A percentile compares a stretch with the other conserved stretches of the same genome.
Evolutionary conservation across 2,329 filamentous ascomycete species (phyloP).

Genomic region (Pseudogymnoascus sp.): DNA sequence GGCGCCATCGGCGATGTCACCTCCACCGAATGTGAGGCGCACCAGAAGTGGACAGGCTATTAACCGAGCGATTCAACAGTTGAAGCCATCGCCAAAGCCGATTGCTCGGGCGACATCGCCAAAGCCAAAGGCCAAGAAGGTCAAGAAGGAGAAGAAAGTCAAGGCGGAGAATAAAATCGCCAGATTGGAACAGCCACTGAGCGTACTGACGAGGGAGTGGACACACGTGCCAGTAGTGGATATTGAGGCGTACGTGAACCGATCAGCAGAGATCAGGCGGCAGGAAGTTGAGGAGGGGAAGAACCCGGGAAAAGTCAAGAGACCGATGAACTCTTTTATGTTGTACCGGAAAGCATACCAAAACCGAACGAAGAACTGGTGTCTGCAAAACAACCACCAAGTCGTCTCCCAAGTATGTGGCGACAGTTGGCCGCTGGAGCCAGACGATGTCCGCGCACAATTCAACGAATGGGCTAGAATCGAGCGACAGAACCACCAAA

Average conservation of each 20-base stretch:
- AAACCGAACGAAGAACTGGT: slow-evolving; percentile 75
- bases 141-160: slow-evolving; percentile 34
- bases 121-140: slow-evolving; percentile 33
- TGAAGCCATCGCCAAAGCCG: slow-evolving; percentile 26
- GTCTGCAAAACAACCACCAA: slow-evolving; percentile 86
- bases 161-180: slow-evolving; percentile 43
- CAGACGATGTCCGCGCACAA: slow-evolving; percentile 61
- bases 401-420: slow-evolving; percentile 84
- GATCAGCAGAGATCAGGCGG: slow-evolving; percentile 59
- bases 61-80: slow-evolving; percentile 23
- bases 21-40: slow-evolving; percentile 21
- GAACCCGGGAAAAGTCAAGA: slow-evolving; percentile 68
- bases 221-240: slow-evolving; percentile 61
- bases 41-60: slow-evolving; percentile 28
- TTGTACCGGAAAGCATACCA: slow-evolving; percentile 91
- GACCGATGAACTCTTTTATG: slow-evolving; percentile 98
- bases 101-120: slow-evolving; percentile 15
- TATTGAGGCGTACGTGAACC: slow-evolving; percentile 73
- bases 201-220: slow-evolving; percentile 60
- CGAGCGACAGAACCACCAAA: slow-evolving; percentile 77
- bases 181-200: slow-evolving; percentile 61
- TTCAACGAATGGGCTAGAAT: slow-evolving; percentile 74
- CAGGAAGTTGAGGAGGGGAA: slow-evolving; percentile 64
- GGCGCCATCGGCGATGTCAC: slow-evolving; percentile 37
- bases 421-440: slow-evolving; percentile 77